Evolutionary conservation across 2,329 filamentous ascomycete genomes (phyloP), one percentile per base, ranked within the genome.

Genomic region (Herpotrichia juniperi): DNA sequence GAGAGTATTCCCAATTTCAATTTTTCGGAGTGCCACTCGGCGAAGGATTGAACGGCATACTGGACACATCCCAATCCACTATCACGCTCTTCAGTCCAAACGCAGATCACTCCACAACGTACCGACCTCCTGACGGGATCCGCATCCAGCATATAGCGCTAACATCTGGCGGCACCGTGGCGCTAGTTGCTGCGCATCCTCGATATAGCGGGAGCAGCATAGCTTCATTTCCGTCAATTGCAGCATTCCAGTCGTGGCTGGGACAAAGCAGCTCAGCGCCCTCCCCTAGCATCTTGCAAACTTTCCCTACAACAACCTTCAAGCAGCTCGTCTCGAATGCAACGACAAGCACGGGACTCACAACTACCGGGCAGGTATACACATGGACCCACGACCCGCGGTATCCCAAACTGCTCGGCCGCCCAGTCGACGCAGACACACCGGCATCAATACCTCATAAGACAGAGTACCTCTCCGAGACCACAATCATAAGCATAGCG

Each of bases 381-480:
- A 71, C 68, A 3, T 58, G 49, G 14, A 61, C 62, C 1, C 32
- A 37, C 1, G 67, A 71, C 17, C 48, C 57, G 1, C 61, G 69
- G 4, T 71, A 63, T 42, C 58, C 63, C 2, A 51, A 56, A 16
- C 61, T 57, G 32, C 48, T 68, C 1, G 68, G 67, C 11, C 63
- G 69, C 2, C 44, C 57, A 1, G n/a, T 11, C 16, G 16, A 37
- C 16, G 3, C 37, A 9, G 14, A 24, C 3, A 14, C 34, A 10
- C 43, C 49, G 10, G 19, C 47, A 8, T 3, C 48, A 7, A 11
- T 25, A 7, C 54, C 57, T 17, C 11, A 26, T 9, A 45, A 53
- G 2, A 46, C 72, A 9, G 57, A 62, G 6, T 73, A 68, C 39
- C 57, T 73, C 2, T 62, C 57, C 1, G 59, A 71, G 19, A 67